Evolutionary conservation across 2,329 filamentous ascomycete species (phyloP).

Genomic region (Dryadomyces quercus-mongolicae): DNA sequence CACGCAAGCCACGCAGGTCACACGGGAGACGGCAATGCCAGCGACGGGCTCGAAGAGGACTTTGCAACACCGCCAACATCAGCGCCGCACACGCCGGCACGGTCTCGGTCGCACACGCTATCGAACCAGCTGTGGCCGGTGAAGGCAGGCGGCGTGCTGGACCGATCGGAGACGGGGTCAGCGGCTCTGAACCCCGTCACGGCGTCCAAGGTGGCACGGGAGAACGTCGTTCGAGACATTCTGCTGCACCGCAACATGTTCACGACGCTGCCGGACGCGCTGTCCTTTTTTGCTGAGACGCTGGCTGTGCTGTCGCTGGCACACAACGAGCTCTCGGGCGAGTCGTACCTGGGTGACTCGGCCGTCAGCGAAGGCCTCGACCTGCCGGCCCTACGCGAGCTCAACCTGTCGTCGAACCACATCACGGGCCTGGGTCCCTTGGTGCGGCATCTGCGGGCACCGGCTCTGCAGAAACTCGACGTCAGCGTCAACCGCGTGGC

Average conservation of each 20-base stretch:
- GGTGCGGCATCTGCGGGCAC: conserved; percentile 55
- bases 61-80: conserved; percentile 48
- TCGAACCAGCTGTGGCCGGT: conserved; percentile 40
- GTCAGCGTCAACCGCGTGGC: conserved; percentile 72
- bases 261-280: conserved; percentile 52
- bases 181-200: conserved; percentile 46
- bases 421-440: conserved; percentile 60
- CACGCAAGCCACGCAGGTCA: not conserved
- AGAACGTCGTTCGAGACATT: conserved; percentile 41
- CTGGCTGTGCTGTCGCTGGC: conserved; percentile 63
- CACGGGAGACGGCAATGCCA: conserved; percentile 20
- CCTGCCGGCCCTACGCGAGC: conserved; percentile 62
- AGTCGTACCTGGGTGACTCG: conserved; percentile 42
- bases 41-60: conserved; percentile 39
- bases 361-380: conserved; percentile 43
- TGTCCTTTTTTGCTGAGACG: conserved; percentile 59
- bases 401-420: conserved; percentile 64
- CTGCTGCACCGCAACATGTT: conserved; percentile 71
- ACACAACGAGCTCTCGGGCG: conserved; percentile 57
- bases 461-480: conserved; percentile 64
- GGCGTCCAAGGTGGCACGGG: conserved; percentile 41
- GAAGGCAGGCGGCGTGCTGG: conserved; percentile 51
- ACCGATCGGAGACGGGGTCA: conserved; percentile 55
- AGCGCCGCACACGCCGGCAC: conserved; percentile 34
- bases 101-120: conserved; percentile 35